These are phyloP conservation scores for Dioszegia hungarica DNA, from an alignment of 768 basidiomycete genomes.

Conservation along the genomic window DNA sequence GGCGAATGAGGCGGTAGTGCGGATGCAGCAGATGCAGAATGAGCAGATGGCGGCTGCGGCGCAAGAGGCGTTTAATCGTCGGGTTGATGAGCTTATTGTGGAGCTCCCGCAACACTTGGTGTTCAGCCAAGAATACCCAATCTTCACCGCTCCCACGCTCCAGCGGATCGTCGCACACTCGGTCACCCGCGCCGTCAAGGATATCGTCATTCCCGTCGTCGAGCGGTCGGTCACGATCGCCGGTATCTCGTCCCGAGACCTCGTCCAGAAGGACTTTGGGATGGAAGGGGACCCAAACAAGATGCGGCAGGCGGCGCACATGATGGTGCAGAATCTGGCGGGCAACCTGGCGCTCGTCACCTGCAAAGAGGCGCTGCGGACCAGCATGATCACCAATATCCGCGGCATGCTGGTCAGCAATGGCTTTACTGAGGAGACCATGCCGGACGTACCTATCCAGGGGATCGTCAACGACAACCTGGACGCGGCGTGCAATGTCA, in stretches of 20 bases:
- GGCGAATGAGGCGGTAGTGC: conserved; percentile 29
- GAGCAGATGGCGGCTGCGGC: conserved; percentile 55
- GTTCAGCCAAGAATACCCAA: conserved; percentile 69
- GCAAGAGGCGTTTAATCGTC: conserved; percentile 45
- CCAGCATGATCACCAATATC: conserved; percentile 81
- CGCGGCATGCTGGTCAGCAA: conserved; percentile 77
- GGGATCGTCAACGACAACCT: conserved; percentile 87
- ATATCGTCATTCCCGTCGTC: conserved; percentile 96
- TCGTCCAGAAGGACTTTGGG: conserved; percentile 92
- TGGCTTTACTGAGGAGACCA: conserved; percentile 81
- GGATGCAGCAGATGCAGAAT: conserved; percentile 63
- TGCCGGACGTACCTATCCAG: conserved; percentile 70
- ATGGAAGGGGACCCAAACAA: conserved; percentile 87
- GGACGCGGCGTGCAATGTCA: conserved; percentile 85
- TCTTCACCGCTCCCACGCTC: conserved; percentile 66
- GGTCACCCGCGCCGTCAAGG: conserved; percentile 88
- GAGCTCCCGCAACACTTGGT: conserved; percentile 66
- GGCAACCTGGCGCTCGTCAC: conserved; percentile 94
- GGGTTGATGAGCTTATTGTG: conserved; percentile 49
- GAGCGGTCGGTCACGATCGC: conserved; percentile 98
- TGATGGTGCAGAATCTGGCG: conserved; percentile 96
- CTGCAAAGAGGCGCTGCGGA: conserved; percentile 93
- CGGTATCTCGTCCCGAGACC: conserved; percentile 90
- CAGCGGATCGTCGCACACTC: conserved; percentile 86
- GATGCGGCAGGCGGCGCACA: conserved; percentile 81